A percentile compares a stretch with the other conserved stretches of the same genome.
phyloP scores from a whole-genome alignment of 257 asterid genomes.

The Primulina huaijiensis region DNA sequence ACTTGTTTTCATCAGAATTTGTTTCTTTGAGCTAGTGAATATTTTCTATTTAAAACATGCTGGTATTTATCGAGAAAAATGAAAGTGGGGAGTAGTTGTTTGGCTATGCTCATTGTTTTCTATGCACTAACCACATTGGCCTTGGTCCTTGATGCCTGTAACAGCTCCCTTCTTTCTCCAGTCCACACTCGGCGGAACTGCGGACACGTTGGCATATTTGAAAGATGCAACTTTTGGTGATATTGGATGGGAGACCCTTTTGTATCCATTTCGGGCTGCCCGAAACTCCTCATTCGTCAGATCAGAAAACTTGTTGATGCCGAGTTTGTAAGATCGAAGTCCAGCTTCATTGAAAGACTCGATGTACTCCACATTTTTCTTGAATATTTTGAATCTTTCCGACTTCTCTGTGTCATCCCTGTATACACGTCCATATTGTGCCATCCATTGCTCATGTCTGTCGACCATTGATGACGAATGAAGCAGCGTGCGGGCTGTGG shows the following conservation, averaged over 20 bases:
- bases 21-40: not conserved
- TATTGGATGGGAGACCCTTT: not conserved
- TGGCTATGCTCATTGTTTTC: not conserved
- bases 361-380: constrained; percentile 10
- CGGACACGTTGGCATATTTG: constrained; percentile 14
- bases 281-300: constrained; percentile 20
- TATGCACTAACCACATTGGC: not conserved
- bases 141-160: not conserved
- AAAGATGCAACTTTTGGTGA: constrained; percentile 5
- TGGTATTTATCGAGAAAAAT: not conserved
- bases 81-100: not conserved
- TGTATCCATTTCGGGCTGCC: constrained; percentile 15
- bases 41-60: too few species aligned
- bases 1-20: not conserved
- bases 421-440: constrained; percentile 21
- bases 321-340: not conserved
- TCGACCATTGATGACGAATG: not conserved
- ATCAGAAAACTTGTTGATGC: constrained; percentile 17
- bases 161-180: constrained; percentile 16
- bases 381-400: constrained; percentile 6
- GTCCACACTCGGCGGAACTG: constrained; percentile 12
- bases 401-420: constrained; percentile 8
- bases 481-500: not conserved
- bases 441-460: constrained; percentile 21
- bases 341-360: constrained; percentile 16